Evolutionary conservation across 305 asterid species (phyloP), one percentile per base, ranked within the genome.

Genomic region (Vinca major): DNA sequence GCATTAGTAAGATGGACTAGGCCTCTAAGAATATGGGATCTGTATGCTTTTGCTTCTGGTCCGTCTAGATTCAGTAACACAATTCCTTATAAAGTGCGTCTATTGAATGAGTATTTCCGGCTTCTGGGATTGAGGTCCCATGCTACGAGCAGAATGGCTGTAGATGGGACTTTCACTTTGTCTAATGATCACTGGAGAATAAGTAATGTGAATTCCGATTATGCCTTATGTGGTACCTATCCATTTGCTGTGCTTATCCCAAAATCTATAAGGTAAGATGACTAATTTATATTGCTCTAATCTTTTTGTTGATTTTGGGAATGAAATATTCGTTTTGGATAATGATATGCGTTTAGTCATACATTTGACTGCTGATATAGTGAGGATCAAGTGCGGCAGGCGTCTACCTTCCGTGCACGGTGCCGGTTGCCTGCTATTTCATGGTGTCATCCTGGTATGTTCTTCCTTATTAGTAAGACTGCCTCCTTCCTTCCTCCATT

Each of bases 161-260:
- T 90, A 80, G 95, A 93, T 71, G 91, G 85, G 68, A 85, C 96
- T 62, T 93, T 80, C 79, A 75, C 93, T 48, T 65, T 86, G 56
- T 89, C 94, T 65, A 90, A 87, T 81, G 89, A 87, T 68, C 77
- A 83, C 87, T 93, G 99, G 99, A 88, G 99, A 79, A 87, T 93
- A 76, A 93, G 94, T 84, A 79, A 75, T 63, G 83, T 86, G 75
- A 93, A 93, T 76, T 81, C 83, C 62, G 83, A 79, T 75, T 93
- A 93, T 74, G 71, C 89, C 53, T 75, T 90, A 88, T 85, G 87
- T 77, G 77, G 91, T 16, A 93, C 97, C 73, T 93, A 93, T 83
- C 97, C 99, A 53, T 93, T 89, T 85, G 97, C 96, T 2, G 78
- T 93, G 89, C 96, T 93, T 63, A 71, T 91, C 75, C 98, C 98